These are phyloP conservation scores for Anthracocystis walkeri DNA, from an alignment of 1,284 basidiomycete species.

Conservation along the genomic window DNA sequence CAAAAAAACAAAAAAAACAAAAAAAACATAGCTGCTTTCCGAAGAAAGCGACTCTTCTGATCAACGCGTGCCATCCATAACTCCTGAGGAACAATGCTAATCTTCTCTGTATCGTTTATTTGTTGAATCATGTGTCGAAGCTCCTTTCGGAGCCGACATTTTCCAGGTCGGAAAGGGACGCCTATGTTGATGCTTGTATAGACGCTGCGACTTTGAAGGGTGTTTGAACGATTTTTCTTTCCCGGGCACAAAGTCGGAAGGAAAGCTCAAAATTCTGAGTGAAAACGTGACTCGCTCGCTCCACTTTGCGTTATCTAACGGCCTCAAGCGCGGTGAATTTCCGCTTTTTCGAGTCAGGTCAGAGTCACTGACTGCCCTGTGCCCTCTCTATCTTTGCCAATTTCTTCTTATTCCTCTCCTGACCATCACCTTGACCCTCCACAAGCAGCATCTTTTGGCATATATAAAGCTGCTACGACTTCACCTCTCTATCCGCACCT, in stretches of 20 bases:
- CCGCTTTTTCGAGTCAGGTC: constrained; percentile 4
- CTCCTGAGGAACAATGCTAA: background rate
- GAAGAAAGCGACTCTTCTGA: background rate
- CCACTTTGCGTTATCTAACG: constrained; percentile 11
- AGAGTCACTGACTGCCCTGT: background rate
- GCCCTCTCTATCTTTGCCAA: too few relatives aligned
- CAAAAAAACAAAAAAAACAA: too few relatives aligned
- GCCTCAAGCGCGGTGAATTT: constrained; percentile 7
- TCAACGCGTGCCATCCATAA: background rate
- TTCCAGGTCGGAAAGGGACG: too few relatives aligned
- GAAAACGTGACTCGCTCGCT: background rate
- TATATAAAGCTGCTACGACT: background rate
- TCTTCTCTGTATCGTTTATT: too few relatives aligned
- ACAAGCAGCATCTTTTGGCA: background rate
- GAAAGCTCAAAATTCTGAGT: too few relatives aligned
- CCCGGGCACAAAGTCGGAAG: too few relatives aligned
- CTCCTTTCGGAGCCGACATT: too few relatives aligned
- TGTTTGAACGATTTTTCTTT: too few relatives aligned
- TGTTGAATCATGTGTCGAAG: too few relatives aligned
- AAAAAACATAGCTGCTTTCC: too few relatives aligned
- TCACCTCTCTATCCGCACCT: background rate
- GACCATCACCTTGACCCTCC: background rate
- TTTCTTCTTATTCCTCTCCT: background rate
- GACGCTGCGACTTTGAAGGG: too few relatives aligned
- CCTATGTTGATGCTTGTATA: too few relatives aligned